These are phyloP conservation scores for Nemania serpens DNA, from an alignment of 2,329 filamentous ascomycete species.

Conservation along the genomic window DNA sequence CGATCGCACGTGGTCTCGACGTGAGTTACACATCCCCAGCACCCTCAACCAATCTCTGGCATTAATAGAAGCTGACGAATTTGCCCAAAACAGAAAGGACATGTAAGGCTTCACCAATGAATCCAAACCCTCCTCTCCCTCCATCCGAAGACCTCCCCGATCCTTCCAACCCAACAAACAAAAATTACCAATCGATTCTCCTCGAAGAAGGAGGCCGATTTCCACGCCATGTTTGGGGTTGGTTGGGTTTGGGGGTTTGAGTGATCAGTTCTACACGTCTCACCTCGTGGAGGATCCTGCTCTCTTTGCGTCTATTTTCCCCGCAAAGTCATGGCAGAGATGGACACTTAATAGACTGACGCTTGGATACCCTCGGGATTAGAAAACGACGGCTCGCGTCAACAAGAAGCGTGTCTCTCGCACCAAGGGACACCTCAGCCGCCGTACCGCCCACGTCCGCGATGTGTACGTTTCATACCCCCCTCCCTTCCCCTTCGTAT, in stretches of 20 bases:
- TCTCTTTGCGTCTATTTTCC: conserved; percentile 41
- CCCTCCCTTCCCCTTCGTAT: neutral
- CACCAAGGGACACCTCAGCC: conserved; percentile 95
- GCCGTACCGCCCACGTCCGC: conserved; percentile 94
- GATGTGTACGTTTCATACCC: conserved; percentile 61
- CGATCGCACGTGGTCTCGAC: conserved; percentile 31
- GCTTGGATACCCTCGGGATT: conserved; percentile 42
- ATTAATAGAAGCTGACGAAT: conserved; percentile 11
- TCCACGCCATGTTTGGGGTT: conserved; percentile 16
- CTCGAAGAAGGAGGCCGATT: conserved; percentile 3
- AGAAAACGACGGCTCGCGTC: conserved; percentile 84
- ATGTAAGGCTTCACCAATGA: conserved; percentile 25
- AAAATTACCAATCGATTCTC: conserved; percentile 9
- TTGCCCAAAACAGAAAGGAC: conserved; percentile 26
- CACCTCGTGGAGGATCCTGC: conserved; percentile 78
- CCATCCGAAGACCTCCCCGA: conserved; percentile 3
- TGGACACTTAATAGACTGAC: conserved; percentile 62
- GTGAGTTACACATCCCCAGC: conserved; percentile 16
- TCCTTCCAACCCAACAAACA: conserved; percentile 10
- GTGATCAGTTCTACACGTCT: conserved; percentile 52
- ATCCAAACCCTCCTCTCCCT: neutral
- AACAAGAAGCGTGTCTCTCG: conserved; percentile 78
- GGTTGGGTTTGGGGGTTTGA: neutral
- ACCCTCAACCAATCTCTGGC: neutral
- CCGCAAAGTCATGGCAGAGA: conserved; percentile 45